Evolutionary conservation across 257 asterid genomes (phyloP).

Genomic region (Cordia subcordata): DNA sequence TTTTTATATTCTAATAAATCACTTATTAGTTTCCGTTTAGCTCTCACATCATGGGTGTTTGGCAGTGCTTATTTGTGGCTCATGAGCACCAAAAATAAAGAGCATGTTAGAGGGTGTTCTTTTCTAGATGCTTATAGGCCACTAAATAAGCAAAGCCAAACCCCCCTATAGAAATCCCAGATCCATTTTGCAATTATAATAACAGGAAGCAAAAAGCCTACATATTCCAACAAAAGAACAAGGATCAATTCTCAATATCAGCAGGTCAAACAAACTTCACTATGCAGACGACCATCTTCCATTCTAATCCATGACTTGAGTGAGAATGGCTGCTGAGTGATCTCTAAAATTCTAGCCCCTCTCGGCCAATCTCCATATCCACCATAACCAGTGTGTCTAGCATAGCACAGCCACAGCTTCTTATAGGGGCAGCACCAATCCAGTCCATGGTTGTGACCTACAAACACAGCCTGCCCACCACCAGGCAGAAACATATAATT

Average conservation of each 20-base stretch:
- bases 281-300: slow-evolving; percentile 68
- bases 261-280: slow-evolving; percentile 54
- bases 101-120: too few relatives aligned
- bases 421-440: slow-evolving; percentile 95
- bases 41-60: too few relatives aligned
- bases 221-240: too few relatives aligned
- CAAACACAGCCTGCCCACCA: slow-evolving; percentile 75
- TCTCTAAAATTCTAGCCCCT: slow-evolving; percentile 69
- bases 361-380: slow-evolving; percentile 87
- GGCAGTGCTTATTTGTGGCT: too few relatives aligned
- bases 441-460: slow-evolving; percentile 90
- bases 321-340: slow-evolving; percentile 51
- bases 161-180: too few relatives aligned
- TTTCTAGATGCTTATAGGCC: too few relatives aligned
- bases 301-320: slow-evolving; percentile 81
- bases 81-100: too few relatives aligned
- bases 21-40: too few relatives aligned
- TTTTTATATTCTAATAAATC: too few relatives aligned
- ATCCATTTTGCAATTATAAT: too few relatives aligned
- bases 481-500: neutral
- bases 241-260: slow-evolving; percentile 7
- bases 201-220: too few relatives aligned
- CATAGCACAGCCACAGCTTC: slow-evolving; percentile 83
- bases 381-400: slow-evolving; percentile 94
- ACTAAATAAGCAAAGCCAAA: too few relatives aligned